Evolutionary conservation across 2,329 filamentous ascomycete species (phyloP), one percentile per base, ranked within the genome.

Genomic region (Fusarium pseudocircinatum): DNA sequence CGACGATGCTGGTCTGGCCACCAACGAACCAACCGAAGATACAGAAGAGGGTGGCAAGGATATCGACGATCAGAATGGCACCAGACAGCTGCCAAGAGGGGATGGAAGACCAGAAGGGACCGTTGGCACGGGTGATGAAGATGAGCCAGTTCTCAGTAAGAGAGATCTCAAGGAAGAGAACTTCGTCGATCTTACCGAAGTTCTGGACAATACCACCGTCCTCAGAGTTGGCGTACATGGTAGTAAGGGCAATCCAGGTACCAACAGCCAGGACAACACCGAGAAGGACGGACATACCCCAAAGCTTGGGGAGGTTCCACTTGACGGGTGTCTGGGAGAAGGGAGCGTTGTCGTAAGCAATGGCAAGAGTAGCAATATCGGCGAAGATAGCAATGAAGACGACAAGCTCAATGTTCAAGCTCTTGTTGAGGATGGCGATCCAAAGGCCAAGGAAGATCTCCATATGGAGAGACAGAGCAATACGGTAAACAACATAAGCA

Each of bases 141-240:
- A 97, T 97, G 59, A 97, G 89, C 94, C 95, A 97, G 86, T 97
- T 97, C 88, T 97, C 94, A 69, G 94, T 95, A 61, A 97, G 89
- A 18, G 93, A 94, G 82, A 97, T 94, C 85, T 97, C 90, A 42
- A 97, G 91, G 89, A 97, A 97, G 79, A 97, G 84, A 66, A 97
- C 91, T 77, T 91, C 90, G 77, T 97, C 94, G 62, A 93, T 86
- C 81, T 92, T 89, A 88, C 94, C 94, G 78, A 92, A 93, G 86
- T 96, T 96, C 88, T 97, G 93, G 75, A 95, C 93, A 78, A 97
- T 96, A 89, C 94, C 94, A 78, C 93, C 93, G 76, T 93, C 84
- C 78, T 91, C 84, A 73, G 89, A 87, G 73, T 88, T 79, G 82
- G 89, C 84, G 90, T 90, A 90, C 90, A 97, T 95, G 77, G 94